These are phyloP conservation scores for Neophaeococcomyces mojaviensis DNA, from an alignment of 2,329 filamentous ascomycete species.

Conservation along the genomic window DNA sequence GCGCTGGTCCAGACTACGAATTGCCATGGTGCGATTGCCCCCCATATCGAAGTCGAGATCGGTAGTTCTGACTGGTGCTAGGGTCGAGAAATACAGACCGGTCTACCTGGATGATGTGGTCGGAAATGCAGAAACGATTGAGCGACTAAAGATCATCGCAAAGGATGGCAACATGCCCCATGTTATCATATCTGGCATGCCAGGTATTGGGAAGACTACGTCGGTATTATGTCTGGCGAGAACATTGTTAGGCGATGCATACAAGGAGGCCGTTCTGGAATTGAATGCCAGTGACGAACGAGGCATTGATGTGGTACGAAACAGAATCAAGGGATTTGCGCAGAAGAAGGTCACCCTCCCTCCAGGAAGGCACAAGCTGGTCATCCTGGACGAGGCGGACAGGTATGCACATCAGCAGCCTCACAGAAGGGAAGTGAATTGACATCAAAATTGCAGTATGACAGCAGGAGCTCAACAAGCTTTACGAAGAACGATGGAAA, in stretches of 20 bases:
- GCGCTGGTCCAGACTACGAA: conserved; percentile 39
- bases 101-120: conserved; percentile 94
- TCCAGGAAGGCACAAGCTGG: conserved; percentile 82
- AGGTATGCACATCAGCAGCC: conserved; percentile 39
- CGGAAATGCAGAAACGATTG: conserved; percentile 94
- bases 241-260: conserved; percentile 82
- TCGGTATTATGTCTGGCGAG: conserved; percentile 88
- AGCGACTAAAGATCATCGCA: conserved; percentile 94
- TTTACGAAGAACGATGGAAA: conserved; percentile 93
- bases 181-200: conserved; percentile 99
- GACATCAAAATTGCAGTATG: conserved; percentile 54
- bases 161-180: conserved; percentile 99
- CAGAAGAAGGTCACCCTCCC: conserved; percentile 98
- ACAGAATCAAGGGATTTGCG: conserved; percentile 95
- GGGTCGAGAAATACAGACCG: conserved; percentile 97
- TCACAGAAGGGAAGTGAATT: conserved; percentile 1
- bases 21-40: conserved; percentile 36
- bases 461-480: conserved; percentile 94
- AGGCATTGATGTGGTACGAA: conserved; percentile 94
- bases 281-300: conserved; percentile 94
- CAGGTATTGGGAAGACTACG: conserved; percentile 96
- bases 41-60: conserved; percentile 3
- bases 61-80: conserved; percentile 30
- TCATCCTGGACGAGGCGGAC: conserved; percentile 96
- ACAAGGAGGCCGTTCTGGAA: conserved; percentile 95